Conservation (phyloP, 192 early-diverging fungal species). For the Podila clonocystis region DNA sequence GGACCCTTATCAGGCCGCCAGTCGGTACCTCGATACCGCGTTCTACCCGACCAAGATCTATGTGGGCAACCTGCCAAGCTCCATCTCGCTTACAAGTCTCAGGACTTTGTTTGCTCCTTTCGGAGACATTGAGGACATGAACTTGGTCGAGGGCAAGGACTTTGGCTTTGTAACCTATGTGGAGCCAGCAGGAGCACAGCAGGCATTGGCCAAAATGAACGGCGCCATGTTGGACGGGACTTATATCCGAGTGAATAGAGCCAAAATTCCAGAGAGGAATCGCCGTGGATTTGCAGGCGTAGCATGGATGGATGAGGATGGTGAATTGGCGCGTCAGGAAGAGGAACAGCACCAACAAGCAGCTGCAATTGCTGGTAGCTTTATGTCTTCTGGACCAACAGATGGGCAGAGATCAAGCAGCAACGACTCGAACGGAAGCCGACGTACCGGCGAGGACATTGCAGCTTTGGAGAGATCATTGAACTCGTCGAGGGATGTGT, state of each 20-base stretch:
- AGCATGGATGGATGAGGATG: slow-evolving; percentile 64
- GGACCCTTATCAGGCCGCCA: slow-evolving; percentile 54
- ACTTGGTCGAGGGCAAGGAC: slow-evolving; percentile 62
- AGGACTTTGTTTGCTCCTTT: slow-evolving; percentile 53
- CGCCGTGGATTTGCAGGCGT: slow-evolving; percentile 62
- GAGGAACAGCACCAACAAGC: slow-evolving; percentile 51
- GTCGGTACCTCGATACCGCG: slow-evolving; percentile 61
- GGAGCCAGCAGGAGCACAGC: slow-evolving; percentile 46
- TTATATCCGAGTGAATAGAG: slow-evolving; percentile 53
- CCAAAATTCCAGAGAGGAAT: slow-evolving; percentile 64
- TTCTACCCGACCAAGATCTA: slow-evolving; percentile 64
- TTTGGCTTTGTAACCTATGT: slow-evolving; percentile 63
- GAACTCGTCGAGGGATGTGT: not conserved
- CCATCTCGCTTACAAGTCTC: slow-evolving; percentile 31
- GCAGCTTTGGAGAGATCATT: not conserved
- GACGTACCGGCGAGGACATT: not conserved
- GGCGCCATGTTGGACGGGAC: slow-evolving; percentile 50
- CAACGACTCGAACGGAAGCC: not conserved
- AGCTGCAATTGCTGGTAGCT: slow-evolving; percentile 37
- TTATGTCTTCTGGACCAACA: slow-evolving; percentile 4
- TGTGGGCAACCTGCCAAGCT: slow-evolving; percentile 54
- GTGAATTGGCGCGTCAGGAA: slow-evolving; percentile 37
- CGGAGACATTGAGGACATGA: slow-evolving; percentile 57
- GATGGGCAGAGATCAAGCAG: not conserved
- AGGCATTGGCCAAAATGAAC: slow-evolving; percentile 58